Evolutionary conservation across 169 alveolate species (phyloP).

Genomic region (Fabrea salina): DNA sequence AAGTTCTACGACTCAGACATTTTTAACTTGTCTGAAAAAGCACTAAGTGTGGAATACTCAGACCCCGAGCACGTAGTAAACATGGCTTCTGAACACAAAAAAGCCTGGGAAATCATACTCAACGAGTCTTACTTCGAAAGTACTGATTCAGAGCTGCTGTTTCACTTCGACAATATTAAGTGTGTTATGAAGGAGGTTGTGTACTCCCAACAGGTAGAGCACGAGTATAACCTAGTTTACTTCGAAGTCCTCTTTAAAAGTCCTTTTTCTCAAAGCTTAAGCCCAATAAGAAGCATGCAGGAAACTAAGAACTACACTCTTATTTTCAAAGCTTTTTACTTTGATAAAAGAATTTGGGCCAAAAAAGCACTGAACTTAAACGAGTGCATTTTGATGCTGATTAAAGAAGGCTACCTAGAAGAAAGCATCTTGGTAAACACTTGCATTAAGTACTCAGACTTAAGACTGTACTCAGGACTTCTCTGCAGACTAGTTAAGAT

Average conservation of each 20-base stretch:
- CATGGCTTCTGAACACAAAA: not conserved
- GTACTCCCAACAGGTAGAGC: not conserved
- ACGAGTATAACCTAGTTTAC: not conserved
- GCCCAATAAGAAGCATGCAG: not conserved
- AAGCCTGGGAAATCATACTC: not conserved
- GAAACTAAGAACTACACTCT: not conserved
- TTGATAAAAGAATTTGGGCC: conserved; percentile 1
- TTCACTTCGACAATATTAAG: not conserved
- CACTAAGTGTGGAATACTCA: not conserved
- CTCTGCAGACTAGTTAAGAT: conserved; percentile 12
- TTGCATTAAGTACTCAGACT: not conserved
- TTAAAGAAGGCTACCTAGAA: not conserved
- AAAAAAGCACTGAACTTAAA: not conserved
- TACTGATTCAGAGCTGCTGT: not conserved
- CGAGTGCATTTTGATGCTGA: not conserved
- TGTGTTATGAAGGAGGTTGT: conserved; percentile 1
- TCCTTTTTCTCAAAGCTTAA: not conserved
- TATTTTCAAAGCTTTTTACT: not conserved
- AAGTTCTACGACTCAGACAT: conserved; percentile 17
- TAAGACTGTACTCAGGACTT: not conserved
- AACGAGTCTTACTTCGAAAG: not conserved
- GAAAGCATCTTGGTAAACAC: not conserved
- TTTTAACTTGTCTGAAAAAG: not conserved
- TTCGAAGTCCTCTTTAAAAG: conserved; percentile 5
- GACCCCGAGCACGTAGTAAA: not conserved